phyloP scores from a whole-genome alignment of 2,329 filamentous ascomycete genomes.

The Acrocalymma vagum region DNA sequence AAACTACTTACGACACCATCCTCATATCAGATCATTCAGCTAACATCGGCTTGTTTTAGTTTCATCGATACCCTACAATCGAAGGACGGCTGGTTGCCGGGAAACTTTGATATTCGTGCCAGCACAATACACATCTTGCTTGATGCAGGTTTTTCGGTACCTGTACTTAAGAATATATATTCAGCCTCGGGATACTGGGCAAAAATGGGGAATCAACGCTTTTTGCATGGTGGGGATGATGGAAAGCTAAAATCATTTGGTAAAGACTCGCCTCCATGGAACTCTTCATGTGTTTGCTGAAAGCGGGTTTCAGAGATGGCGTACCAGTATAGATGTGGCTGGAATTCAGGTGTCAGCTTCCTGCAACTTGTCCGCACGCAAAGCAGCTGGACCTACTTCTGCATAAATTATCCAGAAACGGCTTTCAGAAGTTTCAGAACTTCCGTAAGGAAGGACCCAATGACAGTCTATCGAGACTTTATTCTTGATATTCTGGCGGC shows the following conservation, averaged over 20 bases:
- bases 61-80: constrained; percentile 23
- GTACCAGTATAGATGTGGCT: constrained; percentile 32
- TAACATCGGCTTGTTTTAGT: constrained; percentile 4
- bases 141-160: constrained; percentile 20
- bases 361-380: constrained; percentile 23
- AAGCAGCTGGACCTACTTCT: constrained; percentile 24
- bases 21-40: background rate
- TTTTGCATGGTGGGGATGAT: constrained; percentile 8
- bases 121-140: constrained; percentile 14
- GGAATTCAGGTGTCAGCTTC: constrained; percentile 25
- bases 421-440: constrained; percentile 15
- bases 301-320: constrained; percentile 15
- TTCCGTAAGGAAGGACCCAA: constrained; percentile 11
- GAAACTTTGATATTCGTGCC: constrained; percentile 25
- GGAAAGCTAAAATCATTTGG: constrained; percentile 20
- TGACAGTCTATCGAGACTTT: constrained; percentile 22
- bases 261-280: too few relatives aligned
- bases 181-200: constrained; percentile 24
- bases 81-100: constrained; percentile 20
- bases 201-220: constrained; percentile 33
- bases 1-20: too few relatives aligned
- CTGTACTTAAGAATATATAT: constrained; percentile 22
- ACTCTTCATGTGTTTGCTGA: background rate
- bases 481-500: constrained; percentile 27
- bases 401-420: constrained; percentile 26